phyloP scores from a whole-genome alignment of 2,329 filamentous ascomycete species.

The Metarhizium robertsii region DNA sequence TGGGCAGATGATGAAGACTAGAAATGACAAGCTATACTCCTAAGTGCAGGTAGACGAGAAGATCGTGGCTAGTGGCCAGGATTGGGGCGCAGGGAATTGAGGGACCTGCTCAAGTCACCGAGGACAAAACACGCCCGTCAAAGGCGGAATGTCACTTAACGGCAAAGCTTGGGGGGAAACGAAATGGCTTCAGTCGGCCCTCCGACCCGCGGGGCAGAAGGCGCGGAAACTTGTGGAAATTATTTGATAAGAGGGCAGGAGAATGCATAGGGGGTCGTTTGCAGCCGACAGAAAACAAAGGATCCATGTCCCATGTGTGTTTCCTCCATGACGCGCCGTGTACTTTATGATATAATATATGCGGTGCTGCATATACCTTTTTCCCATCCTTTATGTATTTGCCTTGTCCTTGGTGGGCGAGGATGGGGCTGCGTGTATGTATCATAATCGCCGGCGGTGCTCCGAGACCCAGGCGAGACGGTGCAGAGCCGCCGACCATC shows the following conservation, averaged over 20 bases:
- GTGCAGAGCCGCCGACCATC: too few species aligned
- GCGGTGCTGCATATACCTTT: too few species aligned
- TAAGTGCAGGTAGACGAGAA: conserved; percentile 13
- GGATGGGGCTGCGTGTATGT: too few species aligned
- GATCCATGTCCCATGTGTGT: background rate
- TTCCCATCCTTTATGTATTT: too few species aligned
- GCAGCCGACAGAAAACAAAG: background rate
- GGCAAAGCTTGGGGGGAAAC: conserved; percentile 3
- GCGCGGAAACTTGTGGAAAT: background rate
- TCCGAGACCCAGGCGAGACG: too few species aligned
- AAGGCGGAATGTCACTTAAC: conserved; percentile 9
- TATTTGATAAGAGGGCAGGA: background rate
- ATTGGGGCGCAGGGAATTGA: background rate
- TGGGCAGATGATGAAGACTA: conserved; percentile 4
- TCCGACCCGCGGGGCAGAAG: background rate
- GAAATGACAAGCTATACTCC: conserved; percentile 11
- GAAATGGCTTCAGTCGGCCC: conserved; percentile 1
- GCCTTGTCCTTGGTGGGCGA: too few species aligned
- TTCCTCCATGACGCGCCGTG: background rate
- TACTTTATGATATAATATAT: too few species aligned
- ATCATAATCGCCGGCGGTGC: too few species aligned
- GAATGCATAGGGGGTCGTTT: background rate
- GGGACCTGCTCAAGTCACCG: background rate
- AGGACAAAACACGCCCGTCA: background rate
- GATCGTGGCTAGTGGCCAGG: conserved; percentile 6